Evolutionary conservation across 108 stramenopile genomes (phyloP), one percentile per base, ranked within the genome.

Genomic region (Cyclotella sp.): DNA sequence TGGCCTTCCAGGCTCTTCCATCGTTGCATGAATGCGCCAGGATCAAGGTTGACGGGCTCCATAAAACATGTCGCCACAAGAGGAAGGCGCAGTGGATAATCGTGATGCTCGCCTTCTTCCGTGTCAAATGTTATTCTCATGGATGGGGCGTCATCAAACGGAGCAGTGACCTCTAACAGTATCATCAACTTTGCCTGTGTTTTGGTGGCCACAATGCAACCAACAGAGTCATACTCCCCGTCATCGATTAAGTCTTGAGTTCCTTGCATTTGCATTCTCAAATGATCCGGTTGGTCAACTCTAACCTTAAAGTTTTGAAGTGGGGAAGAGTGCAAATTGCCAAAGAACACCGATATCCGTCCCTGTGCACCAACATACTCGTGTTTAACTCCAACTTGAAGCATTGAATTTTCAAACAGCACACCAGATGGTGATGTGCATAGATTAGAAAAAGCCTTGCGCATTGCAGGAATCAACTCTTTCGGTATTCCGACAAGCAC

Each of bases 1-100:
- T 93, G 89, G 9, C 93, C 93, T 69, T 95, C 95, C 27, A 97
- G 73, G 76, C 91, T 91, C 77, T 89, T 93, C 95, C 96, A 97
- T 80, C 96, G 77, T 52, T 91, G 90, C 93, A 97, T 95, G 70
- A 94, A 97, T 1, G 93, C 91, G 1, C 60, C 60, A 19, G 71
- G 60, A 62, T 72, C 59, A 30, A 72, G 81, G 46, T 88, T 90
- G 30, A 97, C 93, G 13, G 94, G 94, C 71, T 95, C 94, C 91
- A 92, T 93, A 79, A 95, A 97, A 62, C 91, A 95, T 12, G 93
- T 97, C 14, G 93, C 92, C n/a, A 95, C 93, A 69, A 97, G 90
- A 15, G 96, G 96, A 30, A 97, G 84, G 21, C 92, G 91, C 39
- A 97, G 75, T 24, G 94, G 94, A 75, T 95, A 95, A 57, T 91